Conservation (phyloP, 1,139 yeast genomes). For the Ogataea hybrid region DNA sequence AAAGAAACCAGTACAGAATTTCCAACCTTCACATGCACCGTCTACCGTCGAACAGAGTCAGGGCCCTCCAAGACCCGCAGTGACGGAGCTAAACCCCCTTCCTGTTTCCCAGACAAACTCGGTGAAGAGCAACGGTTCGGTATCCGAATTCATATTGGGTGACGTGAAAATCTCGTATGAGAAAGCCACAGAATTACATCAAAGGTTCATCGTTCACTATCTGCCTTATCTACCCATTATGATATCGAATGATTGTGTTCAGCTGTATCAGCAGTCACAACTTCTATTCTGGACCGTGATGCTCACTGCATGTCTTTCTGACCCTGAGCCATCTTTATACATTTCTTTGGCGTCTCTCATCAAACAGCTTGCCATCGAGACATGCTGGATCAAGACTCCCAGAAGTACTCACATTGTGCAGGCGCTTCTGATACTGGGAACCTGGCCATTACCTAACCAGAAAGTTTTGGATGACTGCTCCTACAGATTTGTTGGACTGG, state of each 20-base stretch:
- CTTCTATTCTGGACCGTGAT: slow-evolving; percentile 89
- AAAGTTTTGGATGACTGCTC: slow-evolving; percentile 92
- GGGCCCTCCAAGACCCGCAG: slow-evolving; percentile 10
- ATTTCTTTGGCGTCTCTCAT: slow-evolving; percentile 75
- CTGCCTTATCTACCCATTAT: slow-evolving; percentile 80
- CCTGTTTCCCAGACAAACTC: slow-evolving; percentile 17
- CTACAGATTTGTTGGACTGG: slow-evolving; percentile 82
- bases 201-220: slow-evolving; percentile 61
- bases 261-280: slow-evolving; percentile 79
- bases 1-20: not conserved
- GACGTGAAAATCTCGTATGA: slow-evolving; percentile 63
- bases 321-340: slow-evolving; percentile 83
- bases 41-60: not conserved
- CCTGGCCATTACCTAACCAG: slow-evolving; percentile 94
- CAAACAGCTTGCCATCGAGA: slow-evolving; percentile 85
- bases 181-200: slow-evolving; percentile 73
- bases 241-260: slow-evolving; percentile 68
- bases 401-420: slow-evolving; percentile 92
- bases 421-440: slow-evolving; percentile 74
- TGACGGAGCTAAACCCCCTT: slow-evolving; percentile 9
- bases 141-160: slow-evolving; percentile 70
- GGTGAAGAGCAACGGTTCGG: slow-evolving; percentile 20
- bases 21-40: slow-evolving; percentile 1
- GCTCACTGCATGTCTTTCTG: slow-evolving; percentile 80
- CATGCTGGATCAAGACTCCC: slow-evolving; percentile 93